These are phyloP conservation scores for Penicillium sp. DNA, from an alignment of 2,329 filamentous ascomycete species.

Conservation along the genomic window DNA sequence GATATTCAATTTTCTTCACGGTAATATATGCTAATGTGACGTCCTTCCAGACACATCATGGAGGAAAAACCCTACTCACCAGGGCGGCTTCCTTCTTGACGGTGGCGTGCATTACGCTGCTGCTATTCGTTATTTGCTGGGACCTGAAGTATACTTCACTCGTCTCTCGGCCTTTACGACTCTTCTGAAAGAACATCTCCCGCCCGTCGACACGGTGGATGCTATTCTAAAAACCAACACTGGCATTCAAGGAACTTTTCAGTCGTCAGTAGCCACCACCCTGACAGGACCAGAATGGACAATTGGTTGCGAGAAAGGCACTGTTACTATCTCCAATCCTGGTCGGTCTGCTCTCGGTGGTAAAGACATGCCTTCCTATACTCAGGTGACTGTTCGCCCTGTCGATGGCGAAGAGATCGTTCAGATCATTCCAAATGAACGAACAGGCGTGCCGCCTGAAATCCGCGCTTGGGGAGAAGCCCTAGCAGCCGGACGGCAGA, in stretches of 20 bases:
- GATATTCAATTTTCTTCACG: slow-evolving; percentile 13
- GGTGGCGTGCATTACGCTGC: slow-evolving; percentile 57
- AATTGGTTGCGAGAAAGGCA: slow-evolving; percentile 50
- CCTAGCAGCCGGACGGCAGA: background rate
- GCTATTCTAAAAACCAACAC: slow-evolving; percentile 46
- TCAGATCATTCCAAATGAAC: slow-evolving; percentile 45
- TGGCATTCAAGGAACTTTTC: slow-evolving; percentile 48
- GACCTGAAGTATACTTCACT: slow-evolving; percentile 39
- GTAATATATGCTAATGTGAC: background rate
- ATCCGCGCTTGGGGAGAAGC: slow-evolving; percentile 38
- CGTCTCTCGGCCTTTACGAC: slow-evolving; percentile 48
- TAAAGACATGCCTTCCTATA: background rate
- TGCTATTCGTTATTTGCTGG: slow-evolving; percentile 48
- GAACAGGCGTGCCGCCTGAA: slow-evolving; percentile 50
- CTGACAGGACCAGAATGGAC: slow-evolving; percentile 47
- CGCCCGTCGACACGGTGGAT: slow-evolving; percentile 56
- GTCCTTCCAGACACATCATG: slow-evolving; percentile 46
- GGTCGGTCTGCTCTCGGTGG: background rate
- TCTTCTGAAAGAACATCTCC: slow-evolving; percentile 49
- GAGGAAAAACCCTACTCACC: slow-evolving; percentile 54
- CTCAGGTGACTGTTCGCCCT: slow-evolving; percentile 23
- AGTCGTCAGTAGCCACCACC: slow-evolving; percentile 50
- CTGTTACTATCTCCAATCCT: slow-evolving; percentile 42
- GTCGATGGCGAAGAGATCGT: slow-evolving; percentile 27
- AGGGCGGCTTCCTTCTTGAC: slow-evolving; percentile 58